Base-by-base conservation (phyloP, 176 grass and related monocot species). In the Chrysopogon serrulatus region DNA sequence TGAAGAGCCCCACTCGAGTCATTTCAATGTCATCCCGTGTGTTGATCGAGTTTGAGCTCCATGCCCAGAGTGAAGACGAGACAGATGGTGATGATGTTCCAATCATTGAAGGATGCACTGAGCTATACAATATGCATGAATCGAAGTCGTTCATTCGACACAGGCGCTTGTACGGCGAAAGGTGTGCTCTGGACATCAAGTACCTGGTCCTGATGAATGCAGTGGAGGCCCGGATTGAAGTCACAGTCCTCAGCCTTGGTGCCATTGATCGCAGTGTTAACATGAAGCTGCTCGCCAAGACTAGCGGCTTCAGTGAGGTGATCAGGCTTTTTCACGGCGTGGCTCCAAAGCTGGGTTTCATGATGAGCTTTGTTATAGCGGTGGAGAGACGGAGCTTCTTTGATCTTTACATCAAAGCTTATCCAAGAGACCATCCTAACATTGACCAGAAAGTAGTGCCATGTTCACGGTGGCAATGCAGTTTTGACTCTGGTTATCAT, bases 61-160 rank as follows among this genome's bases (percentile, higher is more conserved):
- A 43, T 47, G 32, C 68, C 24, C 12, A 1, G 8, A 80, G 6
- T 33, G 77, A 86, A 28, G 67, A 80, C 19, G 32, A 62, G 17
- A 36, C 41, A 0, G 35, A 42, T 33, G 13, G 34, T 49, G 84
- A 66, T 14, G 8, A 36, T 53, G 18, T 3, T 16, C 2, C 35
- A 7, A 76, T 76, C 31, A 80, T 86, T 19, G 77, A 80, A 86
- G 77, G 77, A 56, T 65, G 68, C 43, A 51, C 73, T 6, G 26
- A 83, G 21, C 39, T 86, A 0, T 18, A 21, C 1, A 23, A 65
- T 5, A 32, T 73, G 15, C 2, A 2, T 0, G 19, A 6, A 8
- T 32, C 16, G 5, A 0, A 47, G 51, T 64, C 76, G 49, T 86
- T 42, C 24, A 19, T 37, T 0, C 5, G 63, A 71, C 28, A 78